These are phyloP conservation scores for Huntiella moniliformis DNA, from an alignment of 2,329 filamentous ascomycete species.

Conservation along the genomic window DNA sequence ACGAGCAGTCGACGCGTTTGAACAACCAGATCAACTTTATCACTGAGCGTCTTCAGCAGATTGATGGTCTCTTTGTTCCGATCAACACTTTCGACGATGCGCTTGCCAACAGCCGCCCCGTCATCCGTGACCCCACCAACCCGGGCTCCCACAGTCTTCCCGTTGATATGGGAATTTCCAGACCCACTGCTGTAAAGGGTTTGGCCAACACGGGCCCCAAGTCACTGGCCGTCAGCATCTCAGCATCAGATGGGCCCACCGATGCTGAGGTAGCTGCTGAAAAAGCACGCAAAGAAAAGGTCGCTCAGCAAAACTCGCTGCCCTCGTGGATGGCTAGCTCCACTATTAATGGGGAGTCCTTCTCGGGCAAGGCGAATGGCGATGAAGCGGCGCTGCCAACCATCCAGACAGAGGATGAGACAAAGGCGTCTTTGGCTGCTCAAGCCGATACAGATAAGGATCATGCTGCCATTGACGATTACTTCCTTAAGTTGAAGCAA, in stretches of 20 bases:
- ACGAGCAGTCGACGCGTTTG: conserved; percentile 53
- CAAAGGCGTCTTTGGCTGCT: conserved; percentile 25
- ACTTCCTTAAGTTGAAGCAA: conserved; percentile 47
- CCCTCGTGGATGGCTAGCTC: conserved; percentile 55
- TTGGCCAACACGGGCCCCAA: conserved; percentile 47
- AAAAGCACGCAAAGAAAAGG: conserved; percentile 43
- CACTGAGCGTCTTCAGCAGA: conserved; percentile 54
- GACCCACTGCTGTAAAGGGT: conserved; percentile 51
- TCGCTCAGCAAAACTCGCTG: conserved; percentile 49
- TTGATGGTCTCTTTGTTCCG: conserved; percentile 57
- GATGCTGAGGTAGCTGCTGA: conserved; percentile 50
- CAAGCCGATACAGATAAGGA: conserved; percentile 30
- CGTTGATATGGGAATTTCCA: conserved; percentile 31
- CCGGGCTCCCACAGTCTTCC: conserved; percentile 42
- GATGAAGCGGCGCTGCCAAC: conserved; percentile 14
- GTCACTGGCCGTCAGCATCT: conserved; percentile 51
- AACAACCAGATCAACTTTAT: conserved; percentile 68
- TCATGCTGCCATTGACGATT: conserved; percentile 41
- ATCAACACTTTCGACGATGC: conserved; percentile 57
- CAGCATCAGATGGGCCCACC: conserved; percentile 43
- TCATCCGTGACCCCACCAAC: conserved; percentile 48
- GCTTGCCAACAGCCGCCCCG: conserved; percentile 40
- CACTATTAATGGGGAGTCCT: conserved; percentile 47
- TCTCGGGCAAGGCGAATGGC: conserved; percentile 21
- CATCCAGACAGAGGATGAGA: conserved; percentile 24